Evolutionary conservation across 495 filamentous ascomycete species (phyloP), one percentile per base, ranked within the genome.

Genomic region (Daldinia caldariorum): DNA sequence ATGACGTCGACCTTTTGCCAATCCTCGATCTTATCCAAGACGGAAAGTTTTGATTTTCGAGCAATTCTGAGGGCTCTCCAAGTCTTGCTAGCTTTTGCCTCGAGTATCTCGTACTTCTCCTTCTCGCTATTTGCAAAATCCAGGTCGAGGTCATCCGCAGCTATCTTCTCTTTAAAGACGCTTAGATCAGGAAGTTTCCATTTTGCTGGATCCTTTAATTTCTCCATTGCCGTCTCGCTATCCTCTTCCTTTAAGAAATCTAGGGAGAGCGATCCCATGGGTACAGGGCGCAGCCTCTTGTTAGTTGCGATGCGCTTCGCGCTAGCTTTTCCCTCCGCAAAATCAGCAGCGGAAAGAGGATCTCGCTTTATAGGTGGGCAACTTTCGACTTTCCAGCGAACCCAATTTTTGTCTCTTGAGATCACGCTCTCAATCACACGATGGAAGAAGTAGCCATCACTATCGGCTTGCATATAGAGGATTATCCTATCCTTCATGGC

Each of bases 351-450:
- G 3, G 88, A 84, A 35, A 97, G 78, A 6, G 92, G 82, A 14
- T 90, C 86, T 43, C 87, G 85, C 67, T 94, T 89, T 74, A 99
- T 97, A 20, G 89, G 84, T 32, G 92, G 93, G 78, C 95, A 98
- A 56, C 87, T 90, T 78, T 98, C 95, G 8, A 93, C 88, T 79
- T 99, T 99, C 95, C 95, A 99, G 53, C 92, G 90, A 45, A 94
- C 93, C 95, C 95, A 99, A 72, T 97, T 97, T 79, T 97, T 97
- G 79, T 99, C 95, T 63, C 95, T 86, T 6, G 93, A 91, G 20
- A 99, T 85, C 16, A 98, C 93, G 4, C 94, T 97, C 73, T 97
- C 94, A 38, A 99, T 92, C 87, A 97, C 94, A 31, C 95, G 91
- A 76, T 92, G 92, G 79, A 97, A 99, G 78, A 96, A 95, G 61